A percentile compares a stretch with the other conserved stretches of the same genome.
Evolutionary conservation across 2,329 filamentous ascomycete genomes (phyloP).

Genomic region (Achaetomium macrosporum): DNA sequence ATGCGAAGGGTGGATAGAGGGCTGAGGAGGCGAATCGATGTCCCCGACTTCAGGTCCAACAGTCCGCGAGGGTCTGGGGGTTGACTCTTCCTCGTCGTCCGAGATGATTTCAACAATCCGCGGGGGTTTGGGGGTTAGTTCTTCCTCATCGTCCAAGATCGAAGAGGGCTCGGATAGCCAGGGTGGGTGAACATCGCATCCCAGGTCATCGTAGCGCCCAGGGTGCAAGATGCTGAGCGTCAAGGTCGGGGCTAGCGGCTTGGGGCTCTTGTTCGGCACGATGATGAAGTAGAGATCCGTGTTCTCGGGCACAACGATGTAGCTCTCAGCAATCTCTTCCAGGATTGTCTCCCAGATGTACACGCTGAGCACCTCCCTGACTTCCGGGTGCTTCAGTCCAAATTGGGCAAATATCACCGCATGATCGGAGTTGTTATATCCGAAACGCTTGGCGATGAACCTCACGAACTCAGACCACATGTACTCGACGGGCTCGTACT

Average conservation of each 20-base stretch:
- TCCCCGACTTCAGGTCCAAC: too few relatives aligned
- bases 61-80: too few relatives aligned
- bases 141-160: neutral
- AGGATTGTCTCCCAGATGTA: neutral
- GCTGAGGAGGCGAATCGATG: neutral
- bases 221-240: neutral
- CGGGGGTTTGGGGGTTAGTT: neutral
- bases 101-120: neutral
- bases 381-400: neutral
- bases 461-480: neutral
- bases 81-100: neutral
- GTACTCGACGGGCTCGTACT: neutral
- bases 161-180: neutral
- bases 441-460: neutral
- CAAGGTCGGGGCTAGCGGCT: neutral
- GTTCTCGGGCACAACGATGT: neutral
- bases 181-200: neutral
- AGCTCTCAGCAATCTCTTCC: neutral
- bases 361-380: neutral
- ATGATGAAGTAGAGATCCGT: slow-evolving; percentile 2
- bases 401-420: neutral
- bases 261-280: neutral
- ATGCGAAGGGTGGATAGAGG: neutral
- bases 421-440: neutral
- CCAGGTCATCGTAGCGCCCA: neutral